phyloP scores from a whole-genome alignment of 1,139 yeast species.

The Scheffersomyces titani region DNA sequence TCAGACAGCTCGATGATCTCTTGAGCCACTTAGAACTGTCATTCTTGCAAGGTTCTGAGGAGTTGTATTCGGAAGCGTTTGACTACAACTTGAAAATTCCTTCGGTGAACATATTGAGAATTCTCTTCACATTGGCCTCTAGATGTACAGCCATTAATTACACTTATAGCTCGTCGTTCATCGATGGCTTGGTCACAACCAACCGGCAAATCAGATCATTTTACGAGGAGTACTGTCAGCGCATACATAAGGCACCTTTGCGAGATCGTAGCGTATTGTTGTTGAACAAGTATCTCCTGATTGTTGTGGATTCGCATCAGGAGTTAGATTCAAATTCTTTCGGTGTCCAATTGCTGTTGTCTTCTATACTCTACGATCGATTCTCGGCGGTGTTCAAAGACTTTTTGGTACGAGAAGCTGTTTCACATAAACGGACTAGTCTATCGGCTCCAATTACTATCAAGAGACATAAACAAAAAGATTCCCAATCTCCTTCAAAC shows the following conservation, averaged over 20 bases:
- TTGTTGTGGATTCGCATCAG: not conserved
- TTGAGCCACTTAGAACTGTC: slow-evolving; percentile 28
- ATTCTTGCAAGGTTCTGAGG: slow-evolving; percentile 4
- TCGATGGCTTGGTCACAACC: slow-evolving; percentile 21
- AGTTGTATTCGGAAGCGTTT: not conserved
- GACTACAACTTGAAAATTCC: slow-evolving; percentile 17
- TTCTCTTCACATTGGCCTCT: slow-evolving; percentile 33
- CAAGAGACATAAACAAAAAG: not conserved
- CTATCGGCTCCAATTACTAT: not conserved
- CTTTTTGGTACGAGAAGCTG: slow-evolving; percentile 4
- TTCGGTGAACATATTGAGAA: slow-evolving; percentile 25
- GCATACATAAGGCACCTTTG: slow-evolving; percentile 22
- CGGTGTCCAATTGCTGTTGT: not conserved
- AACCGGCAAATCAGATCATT: slow-evolving; percentile 19
- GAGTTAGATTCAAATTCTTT: not conserved
- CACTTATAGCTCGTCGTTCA: slow-evolving; percentile 16
- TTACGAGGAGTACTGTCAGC: slow-evolving; percentile 20
- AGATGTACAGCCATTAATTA: slow-evolving; percentile 28
- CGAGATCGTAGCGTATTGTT: slow-evolving; percentile 20
- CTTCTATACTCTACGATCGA: slow-evolving; percentile 3
- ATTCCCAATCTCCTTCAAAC: not conserved
- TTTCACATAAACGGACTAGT: not conserved
- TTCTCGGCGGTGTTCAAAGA: slow-evolving; percentile 9
- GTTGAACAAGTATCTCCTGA: slow-evolving; percentile 14
- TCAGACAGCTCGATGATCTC: slow-evolving; percentile 31